Conservation (phyloP, 768 basidiomycete genomes). For the Suillus cothurnatus region DNA sequence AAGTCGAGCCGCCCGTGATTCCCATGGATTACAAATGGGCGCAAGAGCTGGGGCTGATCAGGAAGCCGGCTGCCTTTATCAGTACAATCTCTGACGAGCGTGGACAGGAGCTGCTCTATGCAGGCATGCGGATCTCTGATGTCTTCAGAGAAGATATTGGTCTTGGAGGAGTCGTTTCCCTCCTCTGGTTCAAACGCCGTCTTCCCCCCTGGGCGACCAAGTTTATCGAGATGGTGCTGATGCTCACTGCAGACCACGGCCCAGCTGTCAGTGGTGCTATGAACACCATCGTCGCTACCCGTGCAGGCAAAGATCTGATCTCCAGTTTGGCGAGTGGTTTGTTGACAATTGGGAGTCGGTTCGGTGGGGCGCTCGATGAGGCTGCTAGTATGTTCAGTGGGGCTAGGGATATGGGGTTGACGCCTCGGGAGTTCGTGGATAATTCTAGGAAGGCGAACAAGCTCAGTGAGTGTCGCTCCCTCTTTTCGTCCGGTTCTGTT, state of each 20-base stretch:
- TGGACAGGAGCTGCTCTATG: slow-evolving; percentile 97
- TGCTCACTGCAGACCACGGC: slow-evolving; percentile 98
- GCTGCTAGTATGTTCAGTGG: slow-evolving; percentile 95
- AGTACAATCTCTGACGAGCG: slow-evolving; percentile 99
- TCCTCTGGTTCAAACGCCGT: slow-evolving; percentile 97
- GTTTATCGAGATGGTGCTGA: slow-evolving; percentile 99
- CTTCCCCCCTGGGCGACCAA: slow-evolving; percentile 94
- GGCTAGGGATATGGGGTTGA: slow-evolving; percentile 88
- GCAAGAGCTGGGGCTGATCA: slow-evolving; percentile 93
- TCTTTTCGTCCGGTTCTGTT: neutral
- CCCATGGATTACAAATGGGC: slow-evolving; percentile 99
- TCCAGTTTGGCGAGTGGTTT: slow-evolving; percentile 93
- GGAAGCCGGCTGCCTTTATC: slow-evolving; percentile 98
- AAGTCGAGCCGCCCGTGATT: slow-evolving; percentile 91
- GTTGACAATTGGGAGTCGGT: slow-evolving; percentile 96
- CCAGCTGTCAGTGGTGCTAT: slow-evolving; percentile 98
- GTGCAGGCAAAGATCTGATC: slow-evolving; percentile 99
- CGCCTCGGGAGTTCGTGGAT: slow-evolving; percentile 97
- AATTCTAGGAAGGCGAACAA: slow-evolving; percentile 91
- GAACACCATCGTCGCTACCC: slow-evolving; percentile 99
- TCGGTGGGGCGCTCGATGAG: slow-evolving; percentile 98
- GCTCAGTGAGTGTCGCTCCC: slow-evolving; percentile 71
- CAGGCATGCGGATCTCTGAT: slow-evolving; percentile 98
- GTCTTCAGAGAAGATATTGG: slow-evolving; percentile 98
- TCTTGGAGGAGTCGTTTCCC: slow-evolving; percentile 91